These are phyloP conservation scores for Claviceps sp. DNA, from an alignment of 2,329 filamentous ascomycete genomes.

Conservation along the genomic window DNA sequence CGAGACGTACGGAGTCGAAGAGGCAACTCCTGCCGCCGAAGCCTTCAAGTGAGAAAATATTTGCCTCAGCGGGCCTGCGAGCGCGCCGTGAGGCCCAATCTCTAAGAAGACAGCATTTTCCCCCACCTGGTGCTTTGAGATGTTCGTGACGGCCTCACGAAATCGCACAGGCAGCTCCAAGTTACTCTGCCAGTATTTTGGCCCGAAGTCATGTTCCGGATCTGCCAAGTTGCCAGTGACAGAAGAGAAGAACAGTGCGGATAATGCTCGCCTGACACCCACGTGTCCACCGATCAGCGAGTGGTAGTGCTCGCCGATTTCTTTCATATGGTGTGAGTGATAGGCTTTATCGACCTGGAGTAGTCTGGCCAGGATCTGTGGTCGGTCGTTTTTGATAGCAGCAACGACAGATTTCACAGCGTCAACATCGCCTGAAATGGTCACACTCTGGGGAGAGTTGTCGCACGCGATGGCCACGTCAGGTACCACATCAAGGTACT, in stretches of 20 bases:
- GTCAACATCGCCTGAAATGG: slow-evolving; percentile 17
- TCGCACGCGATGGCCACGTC: slow-evolving; percentile 11
- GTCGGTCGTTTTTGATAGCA: slow-evolving; percentile 20
- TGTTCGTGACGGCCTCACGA: neutral
- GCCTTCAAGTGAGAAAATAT: slow-evolving; percentile 1
- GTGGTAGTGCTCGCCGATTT: neutral
- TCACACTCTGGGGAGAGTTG: slow-evolving; percentile 33
- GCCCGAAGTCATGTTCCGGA: neutral
- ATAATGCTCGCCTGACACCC: neutral
- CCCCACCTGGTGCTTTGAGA: neutral
- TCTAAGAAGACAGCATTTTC: slow-evolving; percentile 8
- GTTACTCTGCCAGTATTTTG: slow-evolving; percentile 7
- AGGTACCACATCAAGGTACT: neutral
- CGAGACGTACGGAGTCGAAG: slow-evolving; percentile 3
- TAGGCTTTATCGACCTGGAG: slow-evolving; percentile 29
- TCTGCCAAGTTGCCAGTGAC: neutral
- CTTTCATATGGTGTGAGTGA: slow-evolving; percentile 18
- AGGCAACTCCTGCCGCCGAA: neutral
- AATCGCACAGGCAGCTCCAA: slow-evolving; percentile 7
- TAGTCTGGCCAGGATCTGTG: slow-evolving; percentile 24
- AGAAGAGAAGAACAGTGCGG: slow-evolving; percentile 4
- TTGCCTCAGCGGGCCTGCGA: slow-evolving; percentile 11
- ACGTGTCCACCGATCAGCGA: neutral
- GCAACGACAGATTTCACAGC: slow-evolving; percentile 25
- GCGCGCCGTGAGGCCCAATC: slow-evolving; percentile 11